Percentiles rank a stretch among this genome's conserved stretches.
These are phyloP conservation scores for Phalaenopsis aphrodite DNA, from an alignment of 106 monocot genomes.

Conservation along the genomic window DNA sequence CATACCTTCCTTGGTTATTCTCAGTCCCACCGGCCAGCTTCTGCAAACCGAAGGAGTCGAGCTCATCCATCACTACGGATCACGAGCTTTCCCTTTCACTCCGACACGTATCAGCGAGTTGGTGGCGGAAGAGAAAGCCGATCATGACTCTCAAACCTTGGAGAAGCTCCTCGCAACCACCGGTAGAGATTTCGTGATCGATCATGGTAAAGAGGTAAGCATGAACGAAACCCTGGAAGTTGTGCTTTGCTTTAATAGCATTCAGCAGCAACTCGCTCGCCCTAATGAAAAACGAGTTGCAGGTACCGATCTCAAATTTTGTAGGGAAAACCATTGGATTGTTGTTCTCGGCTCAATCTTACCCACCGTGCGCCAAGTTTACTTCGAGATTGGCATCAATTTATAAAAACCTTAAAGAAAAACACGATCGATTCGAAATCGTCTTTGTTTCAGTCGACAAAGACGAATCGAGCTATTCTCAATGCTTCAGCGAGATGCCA, in stretches of 20 bases:
- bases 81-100: constrained; percentile 33
- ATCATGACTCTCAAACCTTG: constrained; percentile 38
- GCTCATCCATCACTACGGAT: constrained; percentile 25
- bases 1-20: constrained; percentile 39
- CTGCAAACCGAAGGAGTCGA: constrained; percentile 26
- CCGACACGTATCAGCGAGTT: constrained; percentile 28
- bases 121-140: constrained; percentile 33
- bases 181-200: constrained; percentile 34
- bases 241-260: constrained; percentile 5
- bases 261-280: not conserved
- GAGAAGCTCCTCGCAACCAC: constrained; percentile 30
- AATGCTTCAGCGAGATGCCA: constrained; percentile 41
- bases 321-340: constrained; percentile 50
- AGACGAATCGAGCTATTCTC: constrained; percentile 25
- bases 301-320: constrained; percentile 42
- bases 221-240: not conserved
- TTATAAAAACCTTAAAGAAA: constrained; percentile 31
- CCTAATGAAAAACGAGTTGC: constrained; percentile 15
- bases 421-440: constrained; percentile 37
- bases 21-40: constrained; percentile 21
- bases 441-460: constrained; percentile 48
- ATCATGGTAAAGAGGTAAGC: constrained; percentile 26
- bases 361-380: constrained; percentile 43
- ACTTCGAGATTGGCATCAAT: constrained; percentile 32
- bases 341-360: constrained; percentile 49